Evolutionary conservation across 306 rosid genomes (phyloP).

Genomic region (Oxytropis ochrocephala): DNA sequence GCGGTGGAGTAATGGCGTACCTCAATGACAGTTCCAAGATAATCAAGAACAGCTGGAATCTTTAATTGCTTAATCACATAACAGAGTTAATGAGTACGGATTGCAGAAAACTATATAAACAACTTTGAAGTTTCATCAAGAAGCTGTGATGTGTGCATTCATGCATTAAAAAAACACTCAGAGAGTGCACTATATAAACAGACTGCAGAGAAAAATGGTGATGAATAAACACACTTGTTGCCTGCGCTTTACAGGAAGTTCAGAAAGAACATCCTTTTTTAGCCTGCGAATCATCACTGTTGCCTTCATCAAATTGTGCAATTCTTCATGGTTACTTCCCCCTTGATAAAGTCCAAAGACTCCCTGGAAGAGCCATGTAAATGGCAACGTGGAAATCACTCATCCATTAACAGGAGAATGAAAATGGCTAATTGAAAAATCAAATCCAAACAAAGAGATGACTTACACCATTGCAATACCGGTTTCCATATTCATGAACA

Average conservation of each 20-base stretch:
- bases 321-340: constrained; percentile 94
- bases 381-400: background rate
- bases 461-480: constrained; percentile 98
- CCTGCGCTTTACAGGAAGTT: constrained; percentile 94
- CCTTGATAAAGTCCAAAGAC: constrained; percentile 86
- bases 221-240: constrained; percentile 57
- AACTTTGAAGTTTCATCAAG: background rate
- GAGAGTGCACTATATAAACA: background rate
- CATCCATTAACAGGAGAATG: constrained; percentile 10
- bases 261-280: constrained; percentile 81
- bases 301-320: constrained; percentile 91
- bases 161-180: background rate
- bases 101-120: constrained; percentile 19
- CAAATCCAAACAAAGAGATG: constrained; percentile 6
- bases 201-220: constrained; percentile 5
- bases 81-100: background rate
- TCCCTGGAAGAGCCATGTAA: constrained; percentile 47
- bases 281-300: constrained; percentile 95
- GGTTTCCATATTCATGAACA: constrained; percentile 86
- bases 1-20: too few relatives aligned
- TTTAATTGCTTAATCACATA: constrained; percentile 22
- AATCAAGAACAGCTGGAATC: constrained; percentile 86
- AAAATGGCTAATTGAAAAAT: constrained; percentile 12
- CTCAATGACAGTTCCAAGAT: too few relatives aligned
- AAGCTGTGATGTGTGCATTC: background rate